Conservation (phyloP, 495 filamentous ascomycete genomes). For the Talaromyces ruber region DNA sequence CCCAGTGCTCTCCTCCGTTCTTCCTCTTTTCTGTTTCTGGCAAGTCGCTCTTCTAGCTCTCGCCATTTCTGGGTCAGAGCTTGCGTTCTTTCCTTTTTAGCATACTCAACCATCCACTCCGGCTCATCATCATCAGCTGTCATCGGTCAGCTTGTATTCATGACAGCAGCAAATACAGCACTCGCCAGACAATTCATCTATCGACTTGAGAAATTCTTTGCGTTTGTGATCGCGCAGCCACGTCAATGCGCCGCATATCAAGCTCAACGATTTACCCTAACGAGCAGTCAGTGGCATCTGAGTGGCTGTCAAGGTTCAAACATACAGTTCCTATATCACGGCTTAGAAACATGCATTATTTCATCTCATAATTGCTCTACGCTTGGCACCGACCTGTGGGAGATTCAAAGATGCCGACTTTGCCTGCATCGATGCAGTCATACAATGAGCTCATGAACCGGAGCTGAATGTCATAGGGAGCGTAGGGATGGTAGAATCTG, state of each 20-base stretch:
- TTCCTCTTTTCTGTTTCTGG: constrained; percentile 61
- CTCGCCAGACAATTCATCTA: constrained; percentile 27
- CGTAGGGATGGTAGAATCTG: constrained; percentile 87
- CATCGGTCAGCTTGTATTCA: background rate
- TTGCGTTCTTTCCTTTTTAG: constrained; percentile 55
- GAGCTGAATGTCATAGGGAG: constrained; percentile 83
- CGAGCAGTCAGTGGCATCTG: constrained; percentile 4
- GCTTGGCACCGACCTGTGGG: constrained; percentile 57
- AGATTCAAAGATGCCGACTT: constrained; percentile 86
- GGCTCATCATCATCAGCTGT: constrained; percentile 64
- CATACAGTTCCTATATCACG: constrained; percentile 30
- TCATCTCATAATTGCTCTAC: background rate
- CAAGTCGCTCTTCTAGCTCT: constrained; percentile 63
- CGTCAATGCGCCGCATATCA: constrained; percentile 87
- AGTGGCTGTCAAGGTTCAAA: background rate
- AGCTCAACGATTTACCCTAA: constrained; percentile 91
- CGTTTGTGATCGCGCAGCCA: constrained; percentile 87
- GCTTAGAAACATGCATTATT: constrained; percentile 7
- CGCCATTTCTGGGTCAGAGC: constrained; percentile 56
- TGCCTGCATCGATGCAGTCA: constrained; percentile 66
- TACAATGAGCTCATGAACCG: constrained; percentile 88
- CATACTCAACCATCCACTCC: constrained; percentile 79
- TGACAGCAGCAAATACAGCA: background rate
- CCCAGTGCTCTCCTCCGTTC: constrained; percentile 43
- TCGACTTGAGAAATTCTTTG: constrained; percentile 47